phyloP scores from a whole-genome alignment of 148 eudicot species.

The Selenicereus undatus region DNA sequence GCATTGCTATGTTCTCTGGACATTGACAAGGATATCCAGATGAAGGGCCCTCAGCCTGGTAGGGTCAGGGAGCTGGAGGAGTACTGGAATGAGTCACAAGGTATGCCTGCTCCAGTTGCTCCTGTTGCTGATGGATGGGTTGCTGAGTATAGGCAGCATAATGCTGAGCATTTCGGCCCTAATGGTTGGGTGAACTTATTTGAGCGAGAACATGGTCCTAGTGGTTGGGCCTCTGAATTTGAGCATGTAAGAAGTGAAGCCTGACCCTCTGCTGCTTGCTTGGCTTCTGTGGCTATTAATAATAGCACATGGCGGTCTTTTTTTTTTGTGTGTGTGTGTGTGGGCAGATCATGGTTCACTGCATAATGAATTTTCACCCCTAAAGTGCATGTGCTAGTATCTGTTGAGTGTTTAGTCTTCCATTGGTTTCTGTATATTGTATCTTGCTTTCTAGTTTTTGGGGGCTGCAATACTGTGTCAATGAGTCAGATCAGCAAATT shows the following conservation, averaged over 20 bases:
- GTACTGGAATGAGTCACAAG: slow-evolving; percentile 94
- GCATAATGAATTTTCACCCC: not conserved
- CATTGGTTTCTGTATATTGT: not conserved
- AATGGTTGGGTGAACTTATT: slow-evolving; percentile 79
- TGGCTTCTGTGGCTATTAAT: not conserved
- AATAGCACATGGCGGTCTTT: not conserved
- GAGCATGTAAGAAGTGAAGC: slow-evolving; percentile 57
- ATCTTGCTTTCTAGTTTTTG: not conserved
- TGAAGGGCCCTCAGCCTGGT: slow-evolving; percentile 70
- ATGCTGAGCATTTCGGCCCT: slow-evolving; percentile 47
- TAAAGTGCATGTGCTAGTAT: not conserved
- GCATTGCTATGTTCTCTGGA: slow-evolving; percentile 81
- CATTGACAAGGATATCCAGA: slow-evolving; percentile 63
- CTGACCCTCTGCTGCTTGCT: slow-evolving; percentile 2
- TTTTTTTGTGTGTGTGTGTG: no score
- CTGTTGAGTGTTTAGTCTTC: not conserved
- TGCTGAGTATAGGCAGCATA: slow-evolving; percentile 50
- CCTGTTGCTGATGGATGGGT: slow-evolving; percentile 81
- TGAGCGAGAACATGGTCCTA: slow-evolving; percentile 76
- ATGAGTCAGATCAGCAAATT: not conserved
- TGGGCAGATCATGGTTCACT: not conserved
- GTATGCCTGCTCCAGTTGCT: slow-evolving; percentile 48
- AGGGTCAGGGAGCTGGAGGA: slow-evolving; percentile 76
- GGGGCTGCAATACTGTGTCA: no score
- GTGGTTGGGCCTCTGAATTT: slow-evolving; percentile 98